These are phyloP conservation scores for Pythium apleroticum DNA, from an alignment of 352 stramenopile species.

Conservation along the genomic window DNA sequence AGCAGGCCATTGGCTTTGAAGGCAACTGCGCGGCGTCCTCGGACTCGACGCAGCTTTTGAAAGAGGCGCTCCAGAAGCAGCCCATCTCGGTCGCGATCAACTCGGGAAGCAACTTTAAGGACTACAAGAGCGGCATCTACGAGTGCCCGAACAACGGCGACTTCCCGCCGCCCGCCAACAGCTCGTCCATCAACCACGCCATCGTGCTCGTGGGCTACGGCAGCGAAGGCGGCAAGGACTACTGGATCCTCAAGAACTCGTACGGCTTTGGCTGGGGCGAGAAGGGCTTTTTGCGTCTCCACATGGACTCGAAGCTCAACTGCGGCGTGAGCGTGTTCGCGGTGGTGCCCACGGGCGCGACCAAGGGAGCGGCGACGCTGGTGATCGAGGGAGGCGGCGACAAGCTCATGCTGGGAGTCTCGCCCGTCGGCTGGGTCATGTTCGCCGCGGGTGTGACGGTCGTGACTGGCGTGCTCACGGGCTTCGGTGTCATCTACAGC, in stretches of 20 bases:
- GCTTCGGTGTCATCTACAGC: slow-evolving; percentile 31
- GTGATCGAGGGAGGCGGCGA: slow-evolving; percentile 49
- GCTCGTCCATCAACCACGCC: slow-evolving; percentile 65
- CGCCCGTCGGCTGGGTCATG: slow-evolving; percentile 33
- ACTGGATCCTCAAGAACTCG: slow-evolving; percentile 86
- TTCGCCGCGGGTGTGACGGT: slow-evolving; percentile 22
- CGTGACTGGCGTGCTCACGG: slow-evolving; percentile 31
- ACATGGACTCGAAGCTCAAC: slow-evolving; percentile 74
- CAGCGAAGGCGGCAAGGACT: slow-evolving; percentile 40
- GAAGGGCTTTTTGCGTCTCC: slow-evolving; percentile 62
- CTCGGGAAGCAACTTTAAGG: slow-evolving; percentile 69
- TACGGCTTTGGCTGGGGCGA: slow-evolving; percentile 76
- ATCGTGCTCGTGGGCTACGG: slow-evolving; percentile 77
- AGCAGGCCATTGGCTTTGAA: slow-evolving; percentile 65
- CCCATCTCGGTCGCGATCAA: slow-evolving; percentile 80
- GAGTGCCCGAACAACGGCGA: slow-evolving; percentile 70
- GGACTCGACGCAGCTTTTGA: slow-evolving; percentile 57
- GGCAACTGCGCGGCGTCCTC: slow-evolving; percentile 49
- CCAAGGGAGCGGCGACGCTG: slow-evolving; percentile 41
- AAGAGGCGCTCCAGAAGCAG: slow-evolving; percentile 63
- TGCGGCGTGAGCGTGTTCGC: slow-evolving; percentile 77
- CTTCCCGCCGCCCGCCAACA: slow-evolving; percentile 40
- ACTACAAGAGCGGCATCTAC: slow-evolving; percentile 81
- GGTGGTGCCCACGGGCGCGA: slow-evolving; percentile 57
- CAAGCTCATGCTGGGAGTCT: slow-evolving; percentile 39